phyloP scores from a whole-genome alignment of 805 yeast genomes.

The Kodamaea fukazawae region DNA sequence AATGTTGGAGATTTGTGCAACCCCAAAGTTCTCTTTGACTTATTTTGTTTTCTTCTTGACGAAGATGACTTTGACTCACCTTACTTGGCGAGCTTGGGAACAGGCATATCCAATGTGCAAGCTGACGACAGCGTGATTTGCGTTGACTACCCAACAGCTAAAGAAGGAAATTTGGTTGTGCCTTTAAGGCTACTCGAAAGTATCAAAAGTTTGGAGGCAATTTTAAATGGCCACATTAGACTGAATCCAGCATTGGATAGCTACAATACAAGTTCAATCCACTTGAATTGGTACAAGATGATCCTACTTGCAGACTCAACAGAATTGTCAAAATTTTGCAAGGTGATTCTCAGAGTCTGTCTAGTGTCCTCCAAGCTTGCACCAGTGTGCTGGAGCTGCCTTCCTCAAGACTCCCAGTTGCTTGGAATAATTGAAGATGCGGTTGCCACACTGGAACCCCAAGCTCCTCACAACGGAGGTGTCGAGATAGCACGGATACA shows the following conservation, averaged over 20 bases:
- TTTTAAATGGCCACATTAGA: slow-evolving; percentile 4
- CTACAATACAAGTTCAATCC: slow-evolving; percentile 1
- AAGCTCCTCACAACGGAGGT: too few relatives aligned
- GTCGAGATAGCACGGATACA: background rate
- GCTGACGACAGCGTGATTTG: background rate
- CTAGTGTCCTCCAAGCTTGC: slow-evolving; percentile 21
- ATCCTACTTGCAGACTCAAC: slow-evolving; percentile 14
- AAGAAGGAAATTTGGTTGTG: slow-evolving; percentile 7
- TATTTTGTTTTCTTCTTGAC: slow-evolving; percentile 15
- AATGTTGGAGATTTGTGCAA: slow-evolving; percentile 12
- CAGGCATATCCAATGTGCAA: background rate
- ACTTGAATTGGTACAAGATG: slow-evolving; percentile 15
- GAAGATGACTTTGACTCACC: slow-evolving; percentile 15
- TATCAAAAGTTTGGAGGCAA: slow-evolving; percentile 4
- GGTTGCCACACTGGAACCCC: too few relatives aligned
- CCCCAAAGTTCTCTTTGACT: slow-evolving; percentile 13
- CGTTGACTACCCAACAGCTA: slow-evolving; percentile 7
- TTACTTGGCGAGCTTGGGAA: background rate
- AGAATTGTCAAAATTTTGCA: slow-evolving; percentile 17
- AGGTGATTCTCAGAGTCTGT: slow-evolving; percentile 18
- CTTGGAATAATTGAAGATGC: background rate
- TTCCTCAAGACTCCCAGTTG: background rate
- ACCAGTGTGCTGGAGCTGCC: slow-evolving; percentile 13
- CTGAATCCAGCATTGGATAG: background rate
- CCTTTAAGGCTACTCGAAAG: slow-evolving; percentile 7